phyloP scores from a whole-genome alignment of 1,139 yeast species.

The Blastobotrys arbuscula region DNA sequence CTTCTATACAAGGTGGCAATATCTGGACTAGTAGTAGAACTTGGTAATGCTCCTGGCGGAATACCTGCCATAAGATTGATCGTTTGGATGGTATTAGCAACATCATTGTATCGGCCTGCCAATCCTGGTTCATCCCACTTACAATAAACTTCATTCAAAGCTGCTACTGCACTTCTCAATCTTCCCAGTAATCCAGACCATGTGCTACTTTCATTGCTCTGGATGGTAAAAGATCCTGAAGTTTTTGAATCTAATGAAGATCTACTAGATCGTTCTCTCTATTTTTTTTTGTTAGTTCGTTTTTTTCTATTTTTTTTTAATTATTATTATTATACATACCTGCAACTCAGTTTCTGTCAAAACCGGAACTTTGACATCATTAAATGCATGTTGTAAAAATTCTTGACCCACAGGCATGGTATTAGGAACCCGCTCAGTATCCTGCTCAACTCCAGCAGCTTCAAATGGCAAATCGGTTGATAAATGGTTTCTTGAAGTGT shows the following conservation, averaged over 20 bases:
- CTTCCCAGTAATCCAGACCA: constrained; percentile 20
- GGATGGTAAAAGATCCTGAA: constrained; percentile 13
- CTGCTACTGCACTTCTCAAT: constrained; percentile 12
- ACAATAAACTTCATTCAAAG: constrained; percentile 15
- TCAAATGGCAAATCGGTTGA: constrained; percentile 27
- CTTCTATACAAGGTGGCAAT: constrained; percentile 25
- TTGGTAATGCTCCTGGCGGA: constrained; percentile 29
- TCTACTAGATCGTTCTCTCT: constrained; percentile 7
- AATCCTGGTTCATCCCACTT: constrained; percentile 17
- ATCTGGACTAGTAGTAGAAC: constrained; percentile 21
- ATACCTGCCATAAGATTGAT: constrained; percentile 27
- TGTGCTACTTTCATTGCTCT: constrained; percentile 12
- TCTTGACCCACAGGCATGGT: constrained; percentile 8
- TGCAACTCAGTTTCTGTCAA: neutral
- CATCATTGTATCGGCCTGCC: constrained; percentile 18
- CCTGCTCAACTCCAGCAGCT: constrained; percentile 6
- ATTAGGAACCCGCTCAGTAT: constrained; percentile 10
- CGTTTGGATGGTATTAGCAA: constrained; percentile 24
- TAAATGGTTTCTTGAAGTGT: constrained; percentile 23
- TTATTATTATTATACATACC: neutral
- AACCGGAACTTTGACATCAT: constrained; percentile 6
- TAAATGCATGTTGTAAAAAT: constrained; percentile 9
- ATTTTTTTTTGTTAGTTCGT: neutral
- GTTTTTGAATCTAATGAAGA: constrained; percentile 14
- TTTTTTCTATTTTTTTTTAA: neutral